Percentiles rank a stretch among this genome's conserved stretches.
Conservation (phyloP, 371 early-diverging fungal species). For the Mortierella sp. region DNA sequence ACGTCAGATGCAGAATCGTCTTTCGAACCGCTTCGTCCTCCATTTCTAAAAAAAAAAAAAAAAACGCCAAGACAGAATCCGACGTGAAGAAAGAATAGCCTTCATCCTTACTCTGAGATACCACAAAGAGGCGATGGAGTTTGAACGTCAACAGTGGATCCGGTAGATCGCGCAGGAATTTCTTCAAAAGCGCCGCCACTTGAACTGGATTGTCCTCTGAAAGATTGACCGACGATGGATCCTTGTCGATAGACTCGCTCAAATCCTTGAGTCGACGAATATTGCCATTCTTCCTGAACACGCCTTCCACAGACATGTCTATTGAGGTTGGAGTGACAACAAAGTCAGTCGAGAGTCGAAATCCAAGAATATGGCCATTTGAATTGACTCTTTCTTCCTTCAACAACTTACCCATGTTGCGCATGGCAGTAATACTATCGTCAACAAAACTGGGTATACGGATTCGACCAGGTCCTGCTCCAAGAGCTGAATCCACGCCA, state of each 20-base stretch:
- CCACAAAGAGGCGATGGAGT: constrained; percentile 83
- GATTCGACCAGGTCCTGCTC: constrained; percentile 78
- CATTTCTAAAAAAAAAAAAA: constrained; percentile 53
- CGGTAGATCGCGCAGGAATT: constrained; percentile 93
- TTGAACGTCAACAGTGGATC: constrained; percentile 93
- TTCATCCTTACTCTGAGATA: constrained; percentile 80
- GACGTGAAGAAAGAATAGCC: background rate
- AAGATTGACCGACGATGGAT: constrained; percentile 73
- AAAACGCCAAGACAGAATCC: constrained; percentile 1
- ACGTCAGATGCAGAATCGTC: constrained; percentile 77
- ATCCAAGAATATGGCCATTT: background rate
- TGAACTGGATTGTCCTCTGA: constrained; percentile 86
- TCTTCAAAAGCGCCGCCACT: constrained; percentile 93
- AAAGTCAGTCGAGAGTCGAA: background rate
- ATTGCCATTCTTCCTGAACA: constrained; percentile 98
- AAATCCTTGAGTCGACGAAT: constrained; percentile 86
- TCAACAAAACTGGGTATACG: constrained; percentile 90
- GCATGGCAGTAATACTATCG: constrained; percentile 78
- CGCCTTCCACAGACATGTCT: constrained; percentile 92
- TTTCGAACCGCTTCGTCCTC: constrained; percentile 60
- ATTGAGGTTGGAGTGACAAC: background rate
- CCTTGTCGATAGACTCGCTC: constrained; percentile 77
- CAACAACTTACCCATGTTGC: constrained; percentile 74
- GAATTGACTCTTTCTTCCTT: too few relatives aligned
- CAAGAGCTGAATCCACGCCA: constrained; percentile 86